A percentile compares a stretch with the other conserved stretches of the same genome.
Conservation (phyloP, 192 early-diverging fungal species). For the Anaeromyces robustus region DNA sequence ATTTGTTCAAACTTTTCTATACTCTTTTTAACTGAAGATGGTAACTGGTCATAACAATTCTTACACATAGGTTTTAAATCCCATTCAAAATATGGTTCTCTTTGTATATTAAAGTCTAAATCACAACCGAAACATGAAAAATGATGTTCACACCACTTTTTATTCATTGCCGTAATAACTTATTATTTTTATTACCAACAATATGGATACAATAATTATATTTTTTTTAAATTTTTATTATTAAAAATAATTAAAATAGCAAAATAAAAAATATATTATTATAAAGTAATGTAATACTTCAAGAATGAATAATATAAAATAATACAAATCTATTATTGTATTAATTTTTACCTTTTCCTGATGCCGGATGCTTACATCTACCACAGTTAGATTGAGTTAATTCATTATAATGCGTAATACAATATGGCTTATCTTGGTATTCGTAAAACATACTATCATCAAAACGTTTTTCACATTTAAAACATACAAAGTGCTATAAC, state of each 20-base stretch:
- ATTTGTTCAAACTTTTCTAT: constrained; percentile 7
- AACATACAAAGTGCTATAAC: constrained; percentile 27
- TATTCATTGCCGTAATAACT: constrained; percentile 20
- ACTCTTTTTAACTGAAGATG: constrained; percentile 11
- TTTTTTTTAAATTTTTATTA: too few species aligned
- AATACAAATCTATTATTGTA: neutral
- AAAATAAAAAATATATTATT: neutral
- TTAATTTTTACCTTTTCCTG: constrained; percentile 15
- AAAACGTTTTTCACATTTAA: constrained; percentile 27
- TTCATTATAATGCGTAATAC: constrained; percentile 28
- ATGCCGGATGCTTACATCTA: constrained; percentile 15
- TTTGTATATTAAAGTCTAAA: neutral
- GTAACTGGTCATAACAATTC: constrained; percentile 24
- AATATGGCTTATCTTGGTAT: constrained; percentile 19
- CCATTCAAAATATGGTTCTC: constrained; percentile 15
- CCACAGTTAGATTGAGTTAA: constrained; percentile 21
- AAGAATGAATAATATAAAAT: neutral
- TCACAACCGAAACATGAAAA: constrained; percentile 28
- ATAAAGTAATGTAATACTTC: too few species aligned
- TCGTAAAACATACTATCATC: constrained; percentile 18
- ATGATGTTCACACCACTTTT: constrained; percentile 28
- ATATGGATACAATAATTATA: too few species aligned
- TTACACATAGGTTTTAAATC: constrained; percentile 27
- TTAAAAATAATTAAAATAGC: too few species aligned
- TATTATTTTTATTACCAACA: neutral